Evolutionary conservation across 2,329 filamentous ascomycete species (phyloP).

Genomic region (Cladophialophora yegresii): DNA sequence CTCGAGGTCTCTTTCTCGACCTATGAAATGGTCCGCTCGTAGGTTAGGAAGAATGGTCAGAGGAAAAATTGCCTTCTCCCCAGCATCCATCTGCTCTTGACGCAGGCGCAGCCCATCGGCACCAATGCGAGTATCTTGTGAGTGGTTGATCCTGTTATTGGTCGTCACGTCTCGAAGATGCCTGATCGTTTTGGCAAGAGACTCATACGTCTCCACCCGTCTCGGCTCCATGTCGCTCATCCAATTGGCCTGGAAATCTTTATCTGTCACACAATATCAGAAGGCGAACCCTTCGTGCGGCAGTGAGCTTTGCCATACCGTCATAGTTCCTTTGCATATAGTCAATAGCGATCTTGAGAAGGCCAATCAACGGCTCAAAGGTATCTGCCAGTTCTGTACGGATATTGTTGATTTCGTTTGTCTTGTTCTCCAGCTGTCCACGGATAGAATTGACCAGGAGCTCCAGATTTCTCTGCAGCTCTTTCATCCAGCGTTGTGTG

Average conservation of each 20-base stretch:
- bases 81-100: constrained; percentile 11
- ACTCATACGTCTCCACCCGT: constrained; percentile 8
- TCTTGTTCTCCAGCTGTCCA: constrained; percentile 3
- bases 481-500: constrained; percentile 16
- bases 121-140: not conserved
- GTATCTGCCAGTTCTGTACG: constrained; percentile 14
- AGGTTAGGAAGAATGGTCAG: constrained; percentile 3
- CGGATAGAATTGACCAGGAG: constrained; percentile 13
- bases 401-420: constrained; percentile 10
- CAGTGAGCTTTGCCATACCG: not conserved
- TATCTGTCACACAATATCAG: not conserved
- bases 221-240: constrained; percentile 4
- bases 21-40: constrained; percentile 31
- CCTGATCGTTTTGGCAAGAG: constrained; percentile 12
- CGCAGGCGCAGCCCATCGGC: constrained; percentile 9
- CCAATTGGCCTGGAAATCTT: constrained; percentile 10
- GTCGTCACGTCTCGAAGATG: constrained; percentile 16
- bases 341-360: constrained; percentile 9
- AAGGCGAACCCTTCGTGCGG: not conserved
- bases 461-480: constrained; percentile 13
- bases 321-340: constrained; percentile 15
- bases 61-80: constrained; percentile 18
- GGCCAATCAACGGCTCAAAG: constrained; percentile 11
- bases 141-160: constrained; percentile 14
- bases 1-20: constrained; percentile 34